phyloP scores from a whole-genome alignment of 495 filamentous ascomycete species.

The Oidiodendron maius region DNA sequence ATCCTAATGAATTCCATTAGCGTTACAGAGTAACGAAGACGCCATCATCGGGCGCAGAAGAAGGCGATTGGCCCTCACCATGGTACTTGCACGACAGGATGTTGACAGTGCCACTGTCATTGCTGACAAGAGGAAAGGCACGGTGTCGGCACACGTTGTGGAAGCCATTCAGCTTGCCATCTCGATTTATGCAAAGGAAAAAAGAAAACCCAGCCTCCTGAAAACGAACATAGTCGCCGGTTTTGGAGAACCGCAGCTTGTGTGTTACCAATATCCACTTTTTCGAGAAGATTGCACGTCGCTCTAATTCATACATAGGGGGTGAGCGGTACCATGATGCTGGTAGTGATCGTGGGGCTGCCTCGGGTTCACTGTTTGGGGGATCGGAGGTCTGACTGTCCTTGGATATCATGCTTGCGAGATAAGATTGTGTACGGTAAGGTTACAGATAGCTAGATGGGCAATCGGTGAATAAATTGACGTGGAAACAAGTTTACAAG shows the following conservation, averaged over 20 bases:
- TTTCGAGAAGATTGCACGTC: constrained; percentile 45
- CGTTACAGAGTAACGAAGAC: too few species aligned
- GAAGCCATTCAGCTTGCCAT: constrained; percentile 48
- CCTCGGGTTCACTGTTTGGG: too few species aligned
- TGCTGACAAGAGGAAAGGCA: constrained; percentile 45
- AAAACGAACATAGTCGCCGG: constrained; percentile 44
- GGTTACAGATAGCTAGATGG: too few species aligned
- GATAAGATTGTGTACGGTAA: too few species aligned
- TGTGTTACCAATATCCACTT: constrained; percentile 50
- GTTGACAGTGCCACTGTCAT: not conserved
- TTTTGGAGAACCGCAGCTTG: constrained; percentile 35
- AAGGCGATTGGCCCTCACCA: too few species aligned
- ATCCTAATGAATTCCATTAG: too few species aligned
- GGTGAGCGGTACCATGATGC: constrained; percentile 43
- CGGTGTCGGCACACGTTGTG: constrained; percentile 55
- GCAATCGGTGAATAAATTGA: too few species aligned
- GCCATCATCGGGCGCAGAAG: too few species aligned
- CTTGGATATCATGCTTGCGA: too few species aligned
- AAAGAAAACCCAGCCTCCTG: constrained; percentile 43
- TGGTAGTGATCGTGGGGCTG: constrained; percentile 28
- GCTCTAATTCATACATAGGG: constrained; percentile 47
- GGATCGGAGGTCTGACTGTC: too few species aligned
- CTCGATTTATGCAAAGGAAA: constrained; percentile 41
- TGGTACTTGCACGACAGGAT: not conserved
- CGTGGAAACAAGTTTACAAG: too few species aligned